These are phyloP conservation scores for Amaranthus cruentus DNA, from an alignment of 148 eudicot species.

Conservation along the genomic window DNA sequence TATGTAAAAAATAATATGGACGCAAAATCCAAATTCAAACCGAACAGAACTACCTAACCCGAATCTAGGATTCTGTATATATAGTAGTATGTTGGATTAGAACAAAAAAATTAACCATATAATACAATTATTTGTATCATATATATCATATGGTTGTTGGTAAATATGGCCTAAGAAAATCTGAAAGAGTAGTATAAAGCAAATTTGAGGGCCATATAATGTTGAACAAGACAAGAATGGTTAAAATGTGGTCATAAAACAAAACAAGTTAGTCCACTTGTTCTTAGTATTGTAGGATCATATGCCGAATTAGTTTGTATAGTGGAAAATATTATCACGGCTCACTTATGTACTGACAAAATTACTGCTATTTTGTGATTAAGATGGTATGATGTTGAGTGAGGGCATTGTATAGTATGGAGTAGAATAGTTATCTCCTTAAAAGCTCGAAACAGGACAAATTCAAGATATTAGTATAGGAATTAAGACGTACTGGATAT, in stretches of 20 bases:
- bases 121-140: background rate
- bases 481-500: too few species aligned
- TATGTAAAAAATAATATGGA: too few species aligned
- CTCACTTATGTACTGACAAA: conserved; percentile 4
- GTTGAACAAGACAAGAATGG: conserved; percentile 5
- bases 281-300: background rate
- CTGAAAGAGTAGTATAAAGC: background rate
- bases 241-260: conserved; percentile 13
- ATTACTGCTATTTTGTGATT: too few species aligned
- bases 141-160: conserved; percentile 1
- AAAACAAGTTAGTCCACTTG: background rate
- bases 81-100: too few species aligned
- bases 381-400: too few species aligned
- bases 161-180: background rate
- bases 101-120: background rate
- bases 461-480: too few species aligned
- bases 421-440: too few species aligned
- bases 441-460: too few species aligned
- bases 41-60: too few species aligned
- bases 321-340: conserved; percentile 13
- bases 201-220: conserved; percentile 12
- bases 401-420: too few species aligned
- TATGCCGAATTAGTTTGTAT: background rate
- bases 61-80: too few species aligned
- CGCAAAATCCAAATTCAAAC: too few species aligned